These are phyloP conservation scores for Botrytis hyacinthi DNA, from an alignment of 2,329 filamentous ascomycete genomes.

Conservation along the genomic window DNA sequence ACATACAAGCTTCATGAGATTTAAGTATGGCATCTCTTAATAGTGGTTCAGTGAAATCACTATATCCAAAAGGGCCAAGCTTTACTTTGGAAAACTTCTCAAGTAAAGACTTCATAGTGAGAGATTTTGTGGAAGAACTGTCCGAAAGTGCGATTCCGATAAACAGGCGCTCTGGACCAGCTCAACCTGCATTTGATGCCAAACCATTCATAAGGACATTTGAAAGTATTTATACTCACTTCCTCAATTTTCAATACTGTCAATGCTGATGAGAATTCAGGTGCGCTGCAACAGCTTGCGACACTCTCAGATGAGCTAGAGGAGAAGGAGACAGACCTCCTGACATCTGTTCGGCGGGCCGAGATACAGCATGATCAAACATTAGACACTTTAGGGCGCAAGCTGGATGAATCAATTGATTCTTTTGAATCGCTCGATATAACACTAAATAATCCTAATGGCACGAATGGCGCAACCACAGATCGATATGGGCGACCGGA, in stretches of 20 bases:
- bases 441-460: constrained; percentile 65
- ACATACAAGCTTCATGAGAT: constrained; percentile 10
- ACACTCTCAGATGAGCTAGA: constrained; percentile 80
- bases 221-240: constrained; percentile 56
- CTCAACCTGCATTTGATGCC: constrained; percentile 74
- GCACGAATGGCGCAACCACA: constrained; percentile 44
- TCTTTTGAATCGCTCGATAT: constrained; percentile 89
- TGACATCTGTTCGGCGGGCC: constrained; percentile 84
- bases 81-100: constrained; percentile 89
- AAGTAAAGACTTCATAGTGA: constrained; percentile 91
- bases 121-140: constrained; percentile 93
- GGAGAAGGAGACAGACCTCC: constrained; percentile 83
- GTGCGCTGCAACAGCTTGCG: constrained; percentile 65
- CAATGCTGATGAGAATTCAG: constrained; percentile 42
- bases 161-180: constrained; percentile 72
- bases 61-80: constrained; percentile 75
- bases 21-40: constrained; percentile 34
- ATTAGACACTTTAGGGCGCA: constrained; percentile 79
- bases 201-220: constrained; percentile 97
- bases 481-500: constrained; percentile 50
- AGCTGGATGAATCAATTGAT: constrained; percentile 87
- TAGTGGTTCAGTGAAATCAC: constrained; percentile 40
- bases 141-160: constrained; percentile 80
- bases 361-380: constrained; percentile 92
- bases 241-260: background rate